Percentiles rank a stretch among this genome's conserved stretches.
Conservation (phyloP, 2,329 filamentous ascomycete species). For the Alternaria angustiovoidea region DNA sequence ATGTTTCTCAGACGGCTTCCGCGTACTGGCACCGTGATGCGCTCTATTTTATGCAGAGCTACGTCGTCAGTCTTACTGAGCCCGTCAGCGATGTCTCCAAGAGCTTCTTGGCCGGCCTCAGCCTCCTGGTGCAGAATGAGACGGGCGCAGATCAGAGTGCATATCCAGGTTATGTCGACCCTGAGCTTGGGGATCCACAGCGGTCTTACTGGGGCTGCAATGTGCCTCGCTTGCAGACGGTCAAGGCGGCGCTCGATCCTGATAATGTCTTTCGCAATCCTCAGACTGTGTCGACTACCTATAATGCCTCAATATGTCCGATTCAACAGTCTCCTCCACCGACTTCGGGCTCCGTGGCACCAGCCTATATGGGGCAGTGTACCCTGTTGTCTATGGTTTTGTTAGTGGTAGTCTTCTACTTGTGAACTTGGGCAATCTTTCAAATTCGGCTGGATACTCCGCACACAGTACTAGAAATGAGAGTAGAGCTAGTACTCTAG, state of each 20-base stretch:
- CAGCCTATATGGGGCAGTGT: no score
- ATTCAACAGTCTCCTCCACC: neutral
- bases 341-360: no score
- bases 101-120: slow-evolving; percentile 2
- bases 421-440: no score
- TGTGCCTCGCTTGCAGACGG: neutral
- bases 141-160: neutral
- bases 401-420: no score
- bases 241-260: neutral
- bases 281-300: neutral
- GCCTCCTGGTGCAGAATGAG: neutral
- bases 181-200: slow-evolving; percentile 1
- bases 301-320: neutral
- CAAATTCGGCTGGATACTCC: neutral
- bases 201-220: slow-evolving; percentile 3
- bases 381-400: no score
- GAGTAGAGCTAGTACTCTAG: neutral
- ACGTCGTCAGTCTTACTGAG: neutral
- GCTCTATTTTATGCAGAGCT: slow-evolving; percentile 4
- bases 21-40: slow-evolving; percentile 6
- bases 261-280: slow-evolving; percentile 4
- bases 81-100: neutral
- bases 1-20: neutral
- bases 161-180: slow-evolving; percentile 1
- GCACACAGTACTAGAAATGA: neutral